Evolutionary conservation across 2,329 filamentous ascomycete genomes (phyloP).

Genomic region (Sclerotinia subarctica): DNA sequence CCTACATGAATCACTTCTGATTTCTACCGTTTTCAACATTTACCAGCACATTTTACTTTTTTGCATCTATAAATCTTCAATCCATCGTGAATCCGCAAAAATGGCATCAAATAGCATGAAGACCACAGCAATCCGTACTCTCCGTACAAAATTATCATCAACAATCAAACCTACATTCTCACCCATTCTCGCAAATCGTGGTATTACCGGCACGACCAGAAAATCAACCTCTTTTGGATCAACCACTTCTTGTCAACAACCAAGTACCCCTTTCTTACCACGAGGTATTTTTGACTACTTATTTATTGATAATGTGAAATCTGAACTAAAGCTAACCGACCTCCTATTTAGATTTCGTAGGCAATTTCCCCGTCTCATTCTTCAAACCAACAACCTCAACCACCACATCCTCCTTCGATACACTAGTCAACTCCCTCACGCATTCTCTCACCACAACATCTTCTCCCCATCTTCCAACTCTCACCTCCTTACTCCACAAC

Average conservation of each 20-base stretch:
- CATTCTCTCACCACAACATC: constrained; percentile 23
- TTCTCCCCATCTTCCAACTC: constrained; percentile 24
- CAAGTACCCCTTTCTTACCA: constrained; percentile 6
- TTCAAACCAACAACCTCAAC: background rate
- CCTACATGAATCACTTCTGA: background rate
- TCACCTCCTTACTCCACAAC: constrained; percentile 26
- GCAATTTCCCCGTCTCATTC: background rate
- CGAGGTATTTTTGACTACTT: constrained; percentile 7
- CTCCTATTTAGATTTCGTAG: constrained; percentile 8
- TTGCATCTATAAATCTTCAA: background rate
- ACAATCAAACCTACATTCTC: constrained; percentile 6
- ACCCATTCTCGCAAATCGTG: constrained; percentile 10
- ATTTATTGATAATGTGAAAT: background rate
- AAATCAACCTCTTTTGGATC: constrained; percentile 16
- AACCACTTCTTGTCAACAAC: constrained; percentile 1
- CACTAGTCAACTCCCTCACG: constrained; percentile 27
- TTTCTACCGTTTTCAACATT: background rate
- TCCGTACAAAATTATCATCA: constrained; percentile 16
- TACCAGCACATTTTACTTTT: background rate
- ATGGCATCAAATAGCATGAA: constrained; percentile 19
- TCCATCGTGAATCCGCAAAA: background rate
- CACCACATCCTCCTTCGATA: constrained; percentile 23
- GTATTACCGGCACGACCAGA: constrained; percentile 19
- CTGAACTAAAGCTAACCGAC: constrained; percentile 4
- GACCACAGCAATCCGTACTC: constrained; percentile 6